Base-by-base conservation (phyloP, 371 early-diverging fungal genomes). In the Haplosporangium sp. region DNA sequence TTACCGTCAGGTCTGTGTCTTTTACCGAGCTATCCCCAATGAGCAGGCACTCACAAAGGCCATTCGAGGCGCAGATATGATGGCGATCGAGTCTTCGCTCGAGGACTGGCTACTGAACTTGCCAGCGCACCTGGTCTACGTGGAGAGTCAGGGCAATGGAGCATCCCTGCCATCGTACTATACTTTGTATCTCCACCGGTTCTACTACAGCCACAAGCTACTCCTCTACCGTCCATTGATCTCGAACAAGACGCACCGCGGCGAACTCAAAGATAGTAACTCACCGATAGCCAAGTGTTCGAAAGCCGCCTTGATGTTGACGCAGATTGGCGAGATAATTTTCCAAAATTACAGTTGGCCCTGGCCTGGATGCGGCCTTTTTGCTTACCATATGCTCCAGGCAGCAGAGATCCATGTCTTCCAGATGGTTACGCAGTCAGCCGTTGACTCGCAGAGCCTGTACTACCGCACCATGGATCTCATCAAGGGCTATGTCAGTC, bases 341-440 rank as follows among this genome's bases (percentile, higher is more conserved):
- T 77, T 72, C 55, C 79, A 77, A 43, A 77, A 77, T 55, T 77
- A 77, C 50, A 72, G 72, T 40, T 77, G 79, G 79, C 79, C 79
- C 16, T 77, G 79, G 79, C 79, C 79, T 16, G 79, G 79, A 5
- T 77, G 79, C 58, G 79, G 79, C 4, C 73, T 77, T 43, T 77
- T 77, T 72, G 79, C 79, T 18, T 77, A 77, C 61, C 79, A 77
- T 18, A 77, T 77, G 79, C 68, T 77, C 46, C 79, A 77, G 21
- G 79, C 79, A 9, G 72, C 72, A 8, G 79, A 77, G 58, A 72
- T 77, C 42, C 79, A 77, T 55, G 64, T 77, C 55, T 77, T 77
- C 69, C 72, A 68, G 62, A 77, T 77, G 79, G 69, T 77, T 5
- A 68, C 68, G 7, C 79, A 77, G 40, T 64, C 72, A 0, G 11